Base-by-base conservation (phyloP, 169 alveolate genomes). In the Plasmodium malariae region DNA sequence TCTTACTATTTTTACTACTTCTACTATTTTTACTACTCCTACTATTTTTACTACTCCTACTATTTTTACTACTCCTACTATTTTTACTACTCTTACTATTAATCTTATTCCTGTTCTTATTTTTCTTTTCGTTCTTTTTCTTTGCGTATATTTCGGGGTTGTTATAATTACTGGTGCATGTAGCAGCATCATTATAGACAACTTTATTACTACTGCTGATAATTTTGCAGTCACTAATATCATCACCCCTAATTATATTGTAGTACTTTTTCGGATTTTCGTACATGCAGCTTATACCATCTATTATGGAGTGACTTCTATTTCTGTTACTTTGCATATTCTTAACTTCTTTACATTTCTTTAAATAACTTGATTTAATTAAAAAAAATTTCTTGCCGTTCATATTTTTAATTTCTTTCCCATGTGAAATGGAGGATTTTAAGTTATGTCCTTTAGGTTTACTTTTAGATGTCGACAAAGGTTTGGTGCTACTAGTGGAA, bases 301-400 rank as follows among this genome's bases (percentile, higher is more conserved):
- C 86, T 48, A 14, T 30, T 71, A 71, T 1, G 2, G 86, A 71
- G 34, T 71, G 43, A n/a, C 54, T 49, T 12, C 60, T 26, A n/a
- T 49, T 26, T 14, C 14, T 36, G 19, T 55, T 19, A 14, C 4
- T 21, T 17, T 71, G 86, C 34, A 28, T 48, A 19, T 71, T 40
- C 14, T 30, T 59, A 28, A 26, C 17, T 71, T 28, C 69, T 30
- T 48, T 55, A 21, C 48, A 32, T 14, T 5, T 55, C n/a, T 67
- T 67, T 26, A 36, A 2, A 28, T 36, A 7, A 24, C 34, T 36
- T 67, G 28, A 32, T 36, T 28, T 36, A 32, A 32, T 67, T 9
- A 1, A 24, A 67, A 32, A 19, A 30, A 12, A 67, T 30, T 37
- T 67, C 36, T 36, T 67, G 5, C 19, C 60, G 30, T 11, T 17